Evolutionary conservation across 1,284 basidiomycete species (phyloP), one percentile per base, ranked within the genome.

Genomic region (Mycena citricolor): DNA sequence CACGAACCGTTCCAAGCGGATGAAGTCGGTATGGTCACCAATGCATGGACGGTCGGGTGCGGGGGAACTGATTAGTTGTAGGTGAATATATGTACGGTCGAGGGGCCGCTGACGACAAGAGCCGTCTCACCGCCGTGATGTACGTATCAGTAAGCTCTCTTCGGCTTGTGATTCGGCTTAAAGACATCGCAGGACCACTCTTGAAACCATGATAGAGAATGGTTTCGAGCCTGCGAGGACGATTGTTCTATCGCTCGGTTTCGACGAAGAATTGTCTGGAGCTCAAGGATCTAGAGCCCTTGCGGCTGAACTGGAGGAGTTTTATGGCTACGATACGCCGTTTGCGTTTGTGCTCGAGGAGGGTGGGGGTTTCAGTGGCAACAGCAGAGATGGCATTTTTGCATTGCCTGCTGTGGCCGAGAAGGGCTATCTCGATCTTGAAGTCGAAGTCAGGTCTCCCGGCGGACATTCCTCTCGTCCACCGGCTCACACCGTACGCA

Each of bases 51-150:
- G n/a, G n/a, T n/a, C n/a, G n/a, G n/a, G n/a, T n/a, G n/a, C n/a
- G n/a, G n/a, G n/a, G n/a, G n/a, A n/a, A n/a, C n/a, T n/a, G n/a
- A n/a, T n/a, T n/a, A 17, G n/a, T n/a, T 12, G n/a, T 32, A 73
- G 72, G 74, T n/a, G 61, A 71, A 44, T 69, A 61, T 52, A 67
- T 86, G 34, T 85, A 81, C 80, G 83, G 82, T 2, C 67, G 83
- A 47, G 84, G 83, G 7, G 73, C 68, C 45, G 66, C 64, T 14
- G 83, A 86, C 51, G 81, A 84, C 62, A 85, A 85, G 60, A 70
- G 74, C 17, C 76, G 76, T 3, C 57, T 81, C 34, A 77, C 84
- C 49, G 77, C 74, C 23, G 69, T 71, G 30, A 54, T 85, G 79
- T 79, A 49, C 49, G 71, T 32, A 12, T 23, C 13, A 19, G 20